Evolutionary conservation across 352 stramenopile genomes (phyloP).

Genomic region (Phytophthora palmivora): DNA sequence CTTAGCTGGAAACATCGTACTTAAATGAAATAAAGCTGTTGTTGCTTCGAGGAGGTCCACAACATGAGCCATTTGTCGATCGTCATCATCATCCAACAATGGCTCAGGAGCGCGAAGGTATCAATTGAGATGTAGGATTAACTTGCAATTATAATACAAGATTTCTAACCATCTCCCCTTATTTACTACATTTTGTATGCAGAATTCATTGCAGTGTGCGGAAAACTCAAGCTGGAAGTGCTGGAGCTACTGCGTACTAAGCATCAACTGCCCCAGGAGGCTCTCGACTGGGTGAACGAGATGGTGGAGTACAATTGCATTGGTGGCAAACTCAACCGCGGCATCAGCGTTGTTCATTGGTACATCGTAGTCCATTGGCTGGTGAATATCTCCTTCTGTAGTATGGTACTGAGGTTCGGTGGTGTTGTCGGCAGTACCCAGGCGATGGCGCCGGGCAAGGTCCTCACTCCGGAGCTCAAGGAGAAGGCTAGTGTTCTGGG

Average conservation of each 20-base stretch:
- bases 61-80: conserved; percentile 32
- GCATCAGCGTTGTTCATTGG: conserved; percentile 95
- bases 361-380: conserved; percentile 20
- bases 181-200: neutral
- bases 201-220: conserved; percentile 86
- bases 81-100: conserved; percentile 24
- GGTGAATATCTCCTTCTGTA: neutral
- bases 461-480: conserved; percentile 71
- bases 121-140: neutral
- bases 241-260: conserved; percentile 69
- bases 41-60: conserved; percentile 17
- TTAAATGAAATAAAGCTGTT: neutral
- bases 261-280: conserved; percentile 79
- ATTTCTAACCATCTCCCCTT: neutral
- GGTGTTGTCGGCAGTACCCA: conserved; percentile 51
- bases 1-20: conserved; percentile 16
- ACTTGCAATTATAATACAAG: neutral
- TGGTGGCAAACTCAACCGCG: conserved; percentile 98
- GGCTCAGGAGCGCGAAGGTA: conserved; percentile 50
- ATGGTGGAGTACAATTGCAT: conserved; percentile 97
- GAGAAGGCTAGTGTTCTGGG: conserved; percentile 94
- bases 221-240: conserved; percentile 79
- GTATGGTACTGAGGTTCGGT: conserved; percentile 8
- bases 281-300: conserved; percentile 79
- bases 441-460: conserved; percentile 53